These are phyloP conservation scores for Limnanthes douglasii DNA, from an alignment of 345 rosid species.

Conservation along the genomic window DNA sequence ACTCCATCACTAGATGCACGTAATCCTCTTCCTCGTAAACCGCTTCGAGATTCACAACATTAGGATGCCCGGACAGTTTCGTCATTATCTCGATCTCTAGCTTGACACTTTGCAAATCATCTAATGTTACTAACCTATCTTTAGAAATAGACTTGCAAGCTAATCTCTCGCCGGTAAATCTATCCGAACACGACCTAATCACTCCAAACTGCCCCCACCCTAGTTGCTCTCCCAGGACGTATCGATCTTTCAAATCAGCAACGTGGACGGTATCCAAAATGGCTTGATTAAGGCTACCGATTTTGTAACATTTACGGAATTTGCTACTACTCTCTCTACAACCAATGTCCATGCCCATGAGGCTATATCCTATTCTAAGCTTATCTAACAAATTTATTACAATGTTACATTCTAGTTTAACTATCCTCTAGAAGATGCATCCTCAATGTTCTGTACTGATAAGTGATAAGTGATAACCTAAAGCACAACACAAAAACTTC, in stretches of 20 bases:
- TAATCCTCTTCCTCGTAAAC: constrained; percentile 51
- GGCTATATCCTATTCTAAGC: too few species aligned
- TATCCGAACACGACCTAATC: constrained; percentile 55
- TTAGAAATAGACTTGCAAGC: constrained; percentile 58
- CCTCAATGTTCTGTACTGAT: too few species aligned
- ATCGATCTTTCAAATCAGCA: constrained; percentile 46
- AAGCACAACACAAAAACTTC: too few species aligned
- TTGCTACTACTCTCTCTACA: constrained; percentile 11
- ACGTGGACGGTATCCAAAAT: constrained; percentile 37
- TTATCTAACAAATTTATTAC: too few species aligned
- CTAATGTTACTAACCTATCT: constrained; percentile 34
- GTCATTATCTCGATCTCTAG: constrained; percentile 61
- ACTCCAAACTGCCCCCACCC: constrained; percentile 84
- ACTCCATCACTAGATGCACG: constrained; percentile 55
- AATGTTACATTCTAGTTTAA: too few species aligned
- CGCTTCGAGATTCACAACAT: constrained; percentile 51
- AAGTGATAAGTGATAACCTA: too few species aligned
- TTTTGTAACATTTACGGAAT: constrained; percentile 29
- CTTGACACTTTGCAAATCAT: constrained; percentile 30
- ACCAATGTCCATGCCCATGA: constrained; percentile 38
- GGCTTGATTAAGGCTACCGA: constrained; percentile 23
- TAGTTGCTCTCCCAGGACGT: constrained; percentile 48
- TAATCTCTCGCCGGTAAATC: constrained; percentile 33
- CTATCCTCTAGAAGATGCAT: too few species aligned
- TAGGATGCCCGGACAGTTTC: constrained; percentile 38